These are phyloP conservation scores for Polysphondylium violaceum DNA, from an alignment of 78 protist genomes.

Conservation along the genomic window DNA sequence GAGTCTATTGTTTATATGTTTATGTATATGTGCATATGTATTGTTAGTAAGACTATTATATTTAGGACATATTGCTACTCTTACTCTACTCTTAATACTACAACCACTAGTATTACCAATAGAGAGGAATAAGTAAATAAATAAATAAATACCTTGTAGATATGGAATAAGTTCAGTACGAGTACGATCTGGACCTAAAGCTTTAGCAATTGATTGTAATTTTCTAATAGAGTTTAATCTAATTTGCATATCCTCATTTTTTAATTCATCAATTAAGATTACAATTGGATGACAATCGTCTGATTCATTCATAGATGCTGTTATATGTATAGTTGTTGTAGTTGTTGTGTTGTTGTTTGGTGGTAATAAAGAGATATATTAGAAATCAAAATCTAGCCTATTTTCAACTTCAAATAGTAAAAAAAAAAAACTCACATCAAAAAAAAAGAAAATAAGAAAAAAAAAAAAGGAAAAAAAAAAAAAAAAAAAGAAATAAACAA, in stretches of 20 bases:
- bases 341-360: not conserved
- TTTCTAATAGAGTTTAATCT: slow-evolving; percentile 94
- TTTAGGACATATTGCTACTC: too few relatives aligned
- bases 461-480: too few relatives aligned
- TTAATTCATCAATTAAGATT: slow-evolving; percentile 93
- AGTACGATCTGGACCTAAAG: slow-evolving; percentile 97
- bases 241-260: slow-evolving; percentile 95
- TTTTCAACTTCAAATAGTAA: not conserved
- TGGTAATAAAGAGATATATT: not conserved
- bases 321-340: not conserved
- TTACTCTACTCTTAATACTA: too few relatives aligned
- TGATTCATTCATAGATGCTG: slow-evolving; percentile 59
- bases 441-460: too few relatives aligned
- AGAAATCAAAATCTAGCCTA: not conserved
- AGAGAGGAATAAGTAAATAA: not conserved
- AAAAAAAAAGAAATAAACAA: too few relatives aligned
- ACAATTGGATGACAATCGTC: slow-evolving; percentile 88
- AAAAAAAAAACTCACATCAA: too few relatives aligned
- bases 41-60: too few relatives aligned
- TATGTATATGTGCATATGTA: not conserved
- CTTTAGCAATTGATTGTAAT: slow-evolving; percentile 94
- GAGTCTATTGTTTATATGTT: slow-evolving; percentile 70
- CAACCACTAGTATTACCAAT: not conserved
- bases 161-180: slow-evolving; percentile 96
- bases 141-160: slow-evolving; percentile 86